Evolutionary conservation across 2,329 filamentous ascomycete genomes (phyloP), one percentile per base, ranked within the genome.

Genomic region (Fusarium sp.): DNA sequence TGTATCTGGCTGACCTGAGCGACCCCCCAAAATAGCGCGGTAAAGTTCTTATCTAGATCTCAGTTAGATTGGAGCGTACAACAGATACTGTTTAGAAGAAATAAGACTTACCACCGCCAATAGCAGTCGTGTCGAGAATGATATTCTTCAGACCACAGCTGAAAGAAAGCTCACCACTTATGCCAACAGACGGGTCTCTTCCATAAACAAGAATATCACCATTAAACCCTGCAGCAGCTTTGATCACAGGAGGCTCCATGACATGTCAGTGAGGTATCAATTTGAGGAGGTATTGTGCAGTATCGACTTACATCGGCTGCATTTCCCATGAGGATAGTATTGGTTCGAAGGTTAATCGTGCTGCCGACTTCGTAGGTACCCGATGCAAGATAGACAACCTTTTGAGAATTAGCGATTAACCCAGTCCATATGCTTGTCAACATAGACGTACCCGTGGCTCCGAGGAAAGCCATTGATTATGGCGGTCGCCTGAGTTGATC

Each of bases 1-100:
- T n/a, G 17, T 8, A 49, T 5, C 17, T 49, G 46, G 26, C 46
- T 37, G 7, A 49, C 46, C 17, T 49, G 46, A 28, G 46, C 46
- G 8, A 49, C 46, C 39, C 46, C 46, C 46, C 46, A 49, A 19
- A 26, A 26, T 10, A 49, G 33, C 6, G 46, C 46, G 2, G 35
- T 7, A 39, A 49, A 5, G 17, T 32, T 2, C 2, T 13, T 13
- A 13, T 32, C 37, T 4, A 6, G 22, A 14, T 11, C 22, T 3
- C 2, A 3, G 30, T 48, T 2, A 48, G 15, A 7, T 4, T 33
- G 9, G 5, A 10, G 8, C 13, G 4, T 32, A 4, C 15, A 4
- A 10, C 2, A n/a, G 6, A n/a, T 35, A 3, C 4, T 8, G 3
- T 9, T 11, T 5, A 24, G 17, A 11, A 15, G 24, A 0, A 14